Evolutionary conservation across 1,284 basidiomycete species (phyloP), one percentile per base, ranked within the genome.

Genomic region (Cryptococcus sp.): DNA sequence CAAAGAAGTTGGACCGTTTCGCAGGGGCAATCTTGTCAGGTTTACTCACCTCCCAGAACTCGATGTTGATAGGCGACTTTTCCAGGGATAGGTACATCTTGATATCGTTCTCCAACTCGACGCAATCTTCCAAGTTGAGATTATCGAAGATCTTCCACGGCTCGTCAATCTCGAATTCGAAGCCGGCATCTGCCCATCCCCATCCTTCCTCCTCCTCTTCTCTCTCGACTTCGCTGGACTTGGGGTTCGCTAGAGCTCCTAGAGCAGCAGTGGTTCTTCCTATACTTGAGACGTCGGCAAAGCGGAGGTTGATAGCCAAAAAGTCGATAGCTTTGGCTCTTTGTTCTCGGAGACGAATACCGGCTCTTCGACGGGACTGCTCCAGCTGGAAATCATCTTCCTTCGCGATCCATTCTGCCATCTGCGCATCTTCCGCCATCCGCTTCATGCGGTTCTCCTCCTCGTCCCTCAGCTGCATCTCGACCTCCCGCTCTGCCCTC

Each of bases 81-180:
- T 99, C 96, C 40, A 99, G 83, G 7, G 86, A 83, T 45, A 98
- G 83, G 74, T 98, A 97, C 72, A 87, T 87, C 77, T 93, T 88
- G 67, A 99, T 97, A 74, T 99, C 95, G 51, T 91, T 87, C 64
- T 96, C 90, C 20, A 99, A 81, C 77, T 99, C 95, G 65, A 93
- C 87, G 3, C 92, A 89, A 81, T 99, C 94, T 55, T 88, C 85
- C 1, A 88, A 80, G 17, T 90, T 87, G 35, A 99, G 83, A 74
- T 89, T 96, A 63, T 96, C 91, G 64, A 99, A 89, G 65, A 99
- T 97, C 66, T 89, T 89, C 80, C 97, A 97, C 0, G 96, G 96
- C 77, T 99, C 96, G 68, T 98, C 94, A 48, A 99, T 85, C 78
- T 99, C 96, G 69, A 98, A 96, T 78, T 99, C 96, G 51, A 99